phyloP scores from a whole-genome alignment of 805 yeast genomes.

The Kockiozyma suomiensis region DNA sequence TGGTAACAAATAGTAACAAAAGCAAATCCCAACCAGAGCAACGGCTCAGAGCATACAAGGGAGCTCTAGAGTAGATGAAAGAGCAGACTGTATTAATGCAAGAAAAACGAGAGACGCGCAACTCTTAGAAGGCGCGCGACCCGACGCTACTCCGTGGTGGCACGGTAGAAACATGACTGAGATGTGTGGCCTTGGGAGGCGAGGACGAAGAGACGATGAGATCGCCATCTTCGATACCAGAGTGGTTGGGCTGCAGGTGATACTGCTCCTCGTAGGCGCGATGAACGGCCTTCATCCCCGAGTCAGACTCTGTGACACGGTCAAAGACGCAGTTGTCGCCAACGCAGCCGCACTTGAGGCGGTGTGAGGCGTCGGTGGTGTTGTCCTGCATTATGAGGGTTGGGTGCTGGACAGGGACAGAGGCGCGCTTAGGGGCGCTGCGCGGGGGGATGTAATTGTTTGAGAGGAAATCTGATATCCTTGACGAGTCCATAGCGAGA shows the following conservation, averaged over 20 bases:
- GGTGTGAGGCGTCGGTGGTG: constrained; percentile 54
- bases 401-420: constrained; percentile 57
- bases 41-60: not conserved
- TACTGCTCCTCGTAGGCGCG: constrained; percentile 32
- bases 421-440: constrained; percentile 22
- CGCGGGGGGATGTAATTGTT: constrained; percentile 54
- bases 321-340: constrained; percentile 47
- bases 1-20: not conserved
- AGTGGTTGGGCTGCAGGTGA: constrained; percentile 22
- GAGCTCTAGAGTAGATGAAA: no score
- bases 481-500: constrained; percentile 49
- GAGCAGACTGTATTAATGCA: not conserved
- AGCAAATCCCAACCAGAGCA: not conserved
- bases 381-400: constrained; percentile 60
- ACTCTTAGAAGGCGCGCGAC: constrained; percentile 13
- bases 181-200: constrained; percentile 2
- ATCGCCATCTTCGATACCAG: constrained; percentile 24
- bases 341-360: constrained; percentile 48
- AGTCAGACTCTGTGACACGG: constrained; percentile 36
- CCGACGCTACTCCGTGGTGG: constrained; percentile 10
- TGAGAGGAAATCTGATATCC: constrained; percentile 46
- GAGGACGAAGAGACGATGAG: constrained; percentile 15
- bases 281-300: constrained; percentile 20
- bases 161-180: constrained; percentile 1
- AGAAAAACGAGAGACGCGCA: not conserved